phyloP scores from a whole-genome alignment of 305 asterid genomes.

The Solanum chacoense region DNA sequence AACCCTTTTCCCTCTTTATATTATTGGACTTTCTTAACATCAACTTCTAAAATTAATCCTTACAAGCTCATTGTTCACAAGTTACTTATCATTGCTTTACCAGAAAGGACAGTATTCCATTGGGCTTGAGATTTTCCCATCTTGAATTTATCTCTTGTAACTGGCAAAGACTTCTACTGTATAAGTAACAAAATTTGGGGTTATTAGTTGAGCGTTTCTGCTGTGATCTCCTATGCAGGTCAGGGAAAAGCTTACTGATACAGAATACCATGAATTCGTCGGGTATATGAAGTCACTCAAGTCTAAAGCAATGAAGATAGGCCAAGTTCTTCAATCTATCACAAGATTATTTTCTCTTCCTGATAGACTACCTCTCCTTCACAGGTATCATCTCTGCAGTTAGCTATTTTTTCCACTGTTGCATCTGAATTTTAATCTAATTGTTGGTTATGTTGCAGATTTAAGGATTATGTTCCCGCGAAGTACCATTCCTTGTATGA shows the following conservation, averaged over 20 bases:
- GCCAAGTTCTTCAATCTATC: conserved; percentile 70
- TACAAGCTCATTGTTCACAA: neutral
- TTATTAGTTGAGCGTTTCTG: neutral
- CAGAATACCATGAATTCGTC: conserved; percentile 73
- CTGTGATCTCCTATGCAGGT: conserved; percentile 37
- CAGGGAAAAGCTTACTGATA: conserved; percentile 57
- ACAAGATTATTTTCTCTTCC: conserved; percentile 70
- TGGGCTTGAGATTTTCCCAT: neutral
- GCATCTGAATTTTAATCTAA: conserved; percentile 1
- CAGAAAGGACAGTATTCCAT: neutral
- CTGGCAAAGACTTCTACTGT: neutral
- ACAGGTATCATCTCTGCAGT: conserved; percentile 39
- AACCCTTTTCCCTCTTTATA: neutral
- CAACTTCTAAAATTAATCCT: neutral
- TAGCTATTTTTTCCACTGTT: neutral
- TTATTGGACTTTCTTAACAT: neutral
- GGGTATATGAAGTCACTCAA: conserved; percentile 71
- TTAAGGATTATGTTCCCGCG: conserved; percentile 71
- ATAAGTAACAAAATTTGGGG: neutral
- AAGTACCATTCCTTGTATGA: conserved; percentile 67
- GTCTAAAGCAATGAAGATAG: conserved; percentile 69
- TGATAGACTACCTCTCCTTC: conserved; percentile 68
- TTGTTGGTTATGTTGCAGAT: conserved; percentile 37
- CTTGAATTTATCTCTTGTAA: neutral
- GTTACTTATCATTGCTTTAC: neutral